A percentile compares a stretch with the other conserved stretches of the same genome.
Evolutionary conservation across 176 grass and related monocot genomes (phyloP).

Genomic region (Oryza glumipatula): DNA sequence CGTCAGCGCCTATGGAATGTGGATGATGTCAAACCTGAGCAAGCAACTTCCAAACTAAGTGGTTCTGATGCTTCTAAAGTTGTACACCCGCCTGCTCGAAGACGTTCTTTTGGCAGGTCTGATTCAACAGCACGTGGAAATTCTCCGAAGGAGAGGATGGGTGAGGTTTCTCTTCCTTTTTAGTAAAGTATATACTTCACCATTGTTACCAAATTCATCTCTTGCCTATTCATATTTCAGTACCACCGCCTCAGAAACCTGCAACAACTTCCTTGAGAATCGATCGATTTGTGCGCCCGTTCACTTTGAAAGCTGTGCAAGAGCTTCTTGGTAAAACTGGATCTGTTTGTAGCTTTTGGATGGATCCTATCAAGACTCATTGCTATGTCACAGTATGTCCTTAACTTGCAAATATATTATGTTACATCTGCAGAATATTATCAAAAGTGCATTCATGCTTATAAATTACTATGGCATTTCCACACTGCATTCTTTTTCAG

Average conservation of each 20-base stretch:
- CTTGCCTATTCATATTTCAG: constrained; percentile 45
- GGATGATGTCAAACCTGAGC: constrained; percentile 47
- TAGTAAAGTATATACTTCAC: neutral
- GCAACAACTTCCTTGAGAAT: constrained; percentile 82
- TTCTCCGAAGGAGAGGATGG: constrained; percentile 61
- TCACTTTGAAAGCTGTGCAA: constrained; percentile 90
- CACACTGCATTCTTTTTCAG: neutral
- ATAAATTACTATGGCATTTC: neutral
- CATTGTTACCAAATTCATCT: constrained; percentile 16
- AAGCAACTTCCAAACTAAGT: constrained; percentile 41
- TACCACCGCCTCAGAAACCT: constrained; percentile 65
- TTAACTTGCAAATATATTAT: constrained; percentile 5
- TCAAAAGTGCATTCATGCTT: constrained; percentile 12
- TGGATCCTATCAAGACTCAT: constrained; percentile 92
- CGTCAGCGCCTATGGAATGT: constrained; percentile 49
- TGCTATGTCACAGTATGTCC: constrained; percentile 83
- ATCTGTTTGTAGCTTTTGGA: constrained; percentile 78
- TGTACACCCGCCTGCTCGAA: constrained; percentile 31
- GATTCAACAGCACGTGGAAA: constrained; percentile 46
- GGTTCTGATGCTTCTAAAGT: constrained; percentile 48
- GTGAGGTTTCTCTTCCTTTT: constrained; percentile 44
- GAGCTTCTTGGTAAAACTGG: constrained; percentile 79
- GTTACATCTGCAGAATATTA: constrained; percentile 12
- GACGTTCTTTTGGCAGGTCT: constrained; percentile 50
- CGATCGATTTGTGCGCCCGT: constrained; percentile 74